Evolutionary conservation across 225 moss, liverwort and hornwort genomes (phyloP).

Genomic region (Climacium dendroides): DNA sequence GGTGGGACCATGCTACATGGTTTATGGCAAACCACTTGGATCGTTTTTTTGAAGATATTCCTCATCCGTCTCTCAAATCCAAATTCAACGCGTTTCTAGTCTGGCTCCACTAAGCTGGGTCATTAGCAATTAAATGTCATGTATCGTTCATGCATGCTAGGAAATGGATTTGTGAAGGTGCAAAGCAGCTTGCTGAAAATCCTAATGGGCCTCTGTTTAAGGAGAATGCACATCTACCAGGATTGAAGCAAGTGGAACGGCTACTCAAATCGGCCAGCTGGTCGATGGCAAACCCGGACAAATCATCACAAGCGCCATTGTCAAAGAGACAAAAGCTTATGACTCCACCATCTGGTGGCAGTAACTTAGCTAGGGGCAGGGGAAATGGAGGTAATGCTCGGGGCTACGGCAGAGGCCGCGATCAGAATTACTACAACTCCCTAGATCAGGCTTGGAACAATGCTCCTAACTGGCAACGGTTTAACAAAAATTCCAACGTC

Average conservation of each 20-base stretch:
- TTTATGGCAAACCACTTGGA: neutral
- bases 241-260: neutral
- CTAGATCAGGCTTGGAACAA: neutral
- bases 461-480: neutral
- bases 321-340: neutral
- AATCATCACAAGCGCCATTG: accelerated
- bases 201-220: neutral
- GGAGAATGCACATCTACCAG: neutral
- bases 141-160: neutral
- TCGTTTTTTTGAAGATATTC: neutral
- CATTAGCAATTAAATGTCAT: neutral
- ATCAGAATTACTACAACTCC: neutral
- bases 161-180: neutral
- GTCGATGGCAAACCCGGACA: neutral
- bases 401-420: neutral
- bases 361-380: neutral
- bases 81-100: neutral
- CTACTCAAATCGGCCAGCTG: neutral
- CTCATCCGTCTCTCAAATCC: neutral
- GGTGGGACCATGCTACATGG: neutral
- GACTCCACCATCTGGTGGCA: accelerated
- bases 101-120: neutral
- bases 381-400: neutral
- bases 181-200: accelerated
- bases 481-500: neutral